Evolutionary conservation across 2,329 filamentous ascomycete genomes (phyloP), one percentile per base, ranked within the genome.

Genomic region (Penicillium brasilianum): DNA sequence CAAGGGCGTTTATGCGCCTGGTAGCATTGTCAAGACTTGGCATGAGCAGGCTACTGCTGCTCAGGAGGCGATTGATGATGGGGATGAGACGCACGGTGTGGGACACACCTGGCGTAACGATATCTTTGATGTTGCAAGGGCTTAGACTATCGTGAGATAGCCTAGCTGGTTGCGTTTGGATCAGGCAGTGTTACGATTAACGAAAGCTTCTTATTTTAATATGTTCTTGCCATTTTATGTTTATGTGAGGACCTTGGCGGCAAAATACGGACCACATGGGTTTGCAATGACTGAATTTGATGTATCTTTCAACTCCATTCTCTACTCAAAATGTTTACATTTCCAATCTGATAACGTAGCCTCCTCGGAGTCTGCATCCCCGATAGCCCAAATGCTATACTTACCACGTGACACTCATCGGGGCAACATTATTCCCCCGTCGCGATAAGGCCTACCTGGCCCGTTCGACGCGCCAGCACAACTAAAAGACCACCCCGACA

Each of bases 21-120:
- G 92, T 0, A 97, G 93, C 75, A 81, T 97, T 28, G 90, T 95
- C 55, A 93, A 91, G 78, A 77, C 96, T n/a, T 97, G 92, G 92
- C 87, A 94, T 66, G 89, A 93, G 66, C 90, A 96, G 77, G 92
- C 87, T 0, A 78, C 81, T 22, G 82, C 83, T 63, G 92, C 91
- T 0, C 83, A 83, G 20, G 90, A 96, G 76, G 84, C 87, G 43
- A 86, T 96, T 39, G 87, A 93, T 66, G 90, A 94, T 66, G 74
- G 74, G 6, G 88, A 88, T 71, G 85, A 88, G 58, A 81, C 81
- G 50, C 87, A 84, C 16, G 90, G 74, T 10, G 28, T 74, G 52
- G 67, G 68, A 16, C 58, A 61, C 30, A 78, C 90, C 0, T 97
- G 93, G 93, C 85, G 90, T 68, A 97, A 96, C 75, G 88, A 87